Base-by-base conservation (phyloP, 495 filamentous ascomycete genomes). In the Cercophora scortea region DNA sequence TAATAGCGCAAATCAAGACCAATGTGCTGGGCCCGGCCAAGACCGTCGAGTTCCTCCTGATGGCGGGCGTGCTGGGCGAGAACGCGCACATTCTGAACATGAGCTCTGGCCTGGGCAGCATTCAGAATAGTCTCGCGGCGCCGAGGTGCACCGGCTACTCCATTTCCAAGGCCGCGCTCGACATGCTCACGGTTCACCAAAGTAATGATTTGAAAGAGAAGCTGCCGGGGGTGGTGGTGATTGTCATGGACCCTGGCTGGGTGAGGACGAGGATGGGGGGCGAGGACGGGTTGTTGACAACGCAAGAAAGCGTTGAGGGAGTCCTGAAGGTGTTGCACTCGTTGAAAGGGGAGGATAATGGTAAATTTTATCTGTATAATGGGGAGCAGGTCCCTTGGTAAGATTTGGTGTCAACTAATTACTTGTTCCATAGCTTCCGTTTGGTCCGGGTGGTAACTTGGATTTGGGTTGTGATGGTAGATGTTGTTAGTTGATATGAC, bases 211-310 rank as follows among this genome's bases (percentile, higher is more conserved):
- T 74, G 12, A 64, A 55, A 48, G 47, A 42, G 9, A 59, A 65
- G 12, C 49, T 67, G 44, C 54, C 64, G 11, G 71, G 76, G 3
- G 68, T 78, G 4, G 63, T 74, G 42, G 73, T 76, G 0, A 70
- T 79, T 18, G 68, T 71, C 5, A 68, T 83, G 58, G 74, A 80
- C 62, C 82, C 82, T 6, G 82, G 82, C 3, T 84, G 81, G 82
- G 80, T 84, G 41, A 65, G 74, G 52, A 86, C 81, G 8, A 77
- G 80, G 62, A 79, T 84, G 79, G 81, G 81, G 9, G 80, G 80
- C 0, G 49, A 51, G 12, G 66, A 61, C 47, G 81, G 80, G 0
- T 58, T 72, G 3, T 69, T 76, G 3, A 63, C 69, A n/a, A 58
- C 73, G 45, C 57, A 69, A n/a, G 70, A 75, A 49, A 73, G 76